Evolutionary conservation across 2,329 filamentous ascomycete species (phyloP), one percentile per base, ranked within the genome.

Genomic region (Tolypocladium ophioglossoides): DNA sequence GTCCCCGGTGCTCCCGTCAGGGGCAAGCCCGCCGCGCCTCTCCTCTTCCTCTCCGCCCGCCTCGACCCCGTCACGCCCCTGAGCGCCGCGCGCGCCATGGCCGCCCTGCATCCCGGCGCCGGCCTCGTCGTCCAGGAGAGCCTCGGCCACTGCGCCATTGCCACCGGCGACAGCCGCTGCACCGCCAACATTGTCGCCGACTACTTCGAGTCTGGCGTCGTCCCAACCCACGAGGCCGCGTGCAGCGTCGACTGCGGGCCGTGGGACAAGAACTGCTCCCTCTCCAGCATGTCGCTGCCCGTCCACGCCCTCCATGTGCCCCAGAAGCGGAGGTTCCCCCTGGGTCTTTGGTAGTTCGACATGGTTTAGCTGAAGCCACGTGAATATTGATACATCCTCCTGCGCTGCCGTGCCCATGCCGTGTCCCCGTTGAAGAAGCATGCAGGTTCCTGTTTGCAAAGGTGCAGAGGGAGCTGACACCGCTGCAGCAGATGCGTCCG

Each of bases 1-100:
- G n/a, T 62, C 18, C 10, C 8, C 2, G 51, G 53, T 18, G n/a
- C 38, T 4, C 14, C 41, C 2, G 54, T 58, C 2, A 56, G 58
- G 14, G 70, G 64, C 9, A 65, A 58, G 40, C 75, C 75, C 0
- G 62, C 63, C 0, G 70, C 71, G 4, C 75, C 76, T 4, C 56
- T 78, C 30, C 61, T 78, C 32, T 76, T 76, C 60, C 57, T 78
- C 4, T 67, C 70, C 12, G 73, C 71, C 52, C 57, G 65, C 7
- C 66, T 71, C 8, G 75, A 78, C 54, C 76, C 76, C 14, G 71
- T 76, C 12, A 78, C 76, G 30, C 76, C 76, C 6, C 58, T 73
- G 39, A 49, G 50, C 51, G 68, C 55, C 69, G 74, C 63, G 64
- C 72, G 57, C 7, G 54, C 52, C 35, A 67, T 66, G 60, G 58